Evolutionary conservation across 2,329 filamentous ascomycete genomes (phyloP).

Genomic region (Cladophialophora immunda): DNA sequence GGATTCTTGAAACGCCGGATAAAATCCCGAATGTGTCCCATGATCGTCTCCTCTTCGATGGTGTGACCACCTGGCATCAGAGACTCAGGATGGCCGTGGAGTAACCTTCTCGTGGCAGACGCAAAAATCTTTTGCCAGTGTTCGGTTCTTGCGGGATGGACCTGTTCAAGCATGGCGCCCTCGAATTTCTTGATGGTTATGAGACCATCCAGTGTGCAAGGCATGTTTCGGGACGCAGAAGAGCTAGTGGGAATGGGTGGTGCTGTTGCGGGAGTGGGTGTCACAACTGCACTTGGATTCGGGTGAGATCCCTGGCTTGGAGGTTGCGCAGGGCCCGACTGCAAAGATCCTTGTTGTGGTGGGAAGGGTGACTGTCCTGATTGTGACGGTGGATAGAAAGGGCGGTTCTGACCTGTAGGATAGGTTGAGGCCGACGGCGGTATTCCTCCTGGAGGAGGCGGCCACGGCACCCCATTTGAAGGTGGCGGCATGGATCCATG

Average conservation of each 20-base stretch:
- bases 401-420: constrained; percentile 23
- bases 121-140: constrained; percentile 37
- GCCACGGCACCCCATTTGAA: constrained; percentile 40
- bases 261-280: constrained; percentile 20
- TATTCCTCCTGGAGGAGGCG: constrained; percentile 28
- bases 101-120: constrained; percentile 36
- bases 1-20: constrained; percentile 39
- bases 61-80: constrained; percentile 35
- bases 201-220: constrained; percentile 36
- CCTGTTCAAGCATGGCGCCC: constrained; percentile 36
- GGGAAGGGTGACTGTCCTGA: constrained; percentile 24
- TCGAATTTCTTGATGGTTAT: constrained; percentile 36
- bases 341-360: constrained; percentile 19
- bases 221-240: constrained; percentile 38
- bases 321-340: constrained; percentile 17
- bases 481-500: constrained; percentile 36
- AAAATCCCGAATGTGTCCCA: constrained; percentile 37
- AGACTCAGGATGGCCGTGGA: constrained; percentile 37
- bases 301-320: constrained; percentile 28
- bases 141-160: constrained; percentile 33
- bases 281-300: constrained; percentile 16
- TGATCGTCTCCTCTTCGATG: constrained; percentile 37
- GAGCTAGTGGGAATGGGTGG: constrained; percentile 26
- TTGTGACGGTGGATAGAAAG: constrained; percentile 28
- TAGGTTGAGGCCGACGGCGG: constrained; percentile 24